These are phyloP conservation scores for Wickerhamomyces chambardii DNA, from an alignment of 805 yeast species.

Conservation along the genomic window DNA sequence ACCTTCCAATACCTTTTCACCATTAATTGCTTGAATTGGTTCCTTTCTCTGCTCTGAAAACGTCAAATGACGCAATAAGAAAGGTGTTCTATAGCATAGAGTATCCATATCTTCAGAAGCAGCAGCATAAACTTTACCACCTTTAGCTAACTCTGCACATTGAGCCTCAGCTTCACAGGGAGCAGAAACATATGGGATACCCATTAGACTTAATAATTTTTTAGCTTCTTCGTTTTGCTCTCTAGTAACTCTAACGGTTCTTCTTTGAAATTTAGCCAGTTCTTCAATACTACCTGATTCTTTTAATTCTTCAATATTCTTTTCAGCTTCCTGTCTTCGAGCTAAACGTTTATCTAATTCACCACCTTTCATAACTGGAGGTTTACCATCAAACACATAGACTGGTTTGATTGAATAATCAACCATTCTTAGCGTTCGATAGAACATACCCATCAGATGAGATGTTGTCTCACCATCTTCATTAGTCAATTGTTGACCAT, in stretches of 20 bases:
- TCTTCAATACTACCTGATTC: slow-evolving; percentile 80
- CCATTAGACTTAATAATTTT: slow-evolving; percentile 75
- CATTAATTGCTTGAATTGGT: slow-evolving; percentile 80
- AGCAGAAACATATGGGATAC: slow-evolving; percentile 87
- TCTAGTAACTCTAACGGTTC: slow-evolving; percentile 81
- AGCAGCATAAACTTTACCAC: slow-evolving; percentile 92
- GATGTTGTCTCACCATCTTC: slow-evolving; percentile 91
- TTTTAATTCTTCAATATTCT: slow-evolving; percentile 61
- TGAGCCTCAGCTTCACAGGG: slow-evolving; percentile 99
- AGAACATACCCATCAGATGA: slow-evolving; percentile 94
- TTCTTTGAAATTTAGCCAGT: slow-evolving; percentile 64
- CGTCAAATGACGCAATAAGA: slow-evolving; percentile 78
- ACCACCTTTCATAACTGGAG: slow-evolving; percentile 90
- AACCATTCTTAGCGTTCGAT: slow-evolving; percentile 83
- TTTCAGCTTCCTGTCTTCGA: slow-evolving; percentile 76
- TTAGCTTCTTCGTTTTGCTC: slow-evolving; percentile 96
- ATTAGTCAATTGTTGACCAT: slow-evolving; percentile 86
- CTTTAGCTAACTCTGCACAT: slow-evolving; percentile 85
- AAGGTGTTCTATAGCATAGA: slow-evolving; percentile 82
- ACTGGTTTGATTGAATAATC: slow-evolving; percentile 94
- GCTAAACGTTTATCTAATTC: slow-evolving; percentile 82
- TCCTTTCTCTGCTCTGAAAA: slow-evolving; percentile 90
- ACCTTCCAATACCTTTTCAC: slow-evolving; percentile 61
- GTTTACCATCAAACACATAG: slow-evolving; percentile 96
- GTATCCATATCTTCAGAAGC: slow-evolving; percentile 99